phyloP scores from a whole-genome alignment of 345 rosid genomes.

The Eucalyptus globulus region DNA sequence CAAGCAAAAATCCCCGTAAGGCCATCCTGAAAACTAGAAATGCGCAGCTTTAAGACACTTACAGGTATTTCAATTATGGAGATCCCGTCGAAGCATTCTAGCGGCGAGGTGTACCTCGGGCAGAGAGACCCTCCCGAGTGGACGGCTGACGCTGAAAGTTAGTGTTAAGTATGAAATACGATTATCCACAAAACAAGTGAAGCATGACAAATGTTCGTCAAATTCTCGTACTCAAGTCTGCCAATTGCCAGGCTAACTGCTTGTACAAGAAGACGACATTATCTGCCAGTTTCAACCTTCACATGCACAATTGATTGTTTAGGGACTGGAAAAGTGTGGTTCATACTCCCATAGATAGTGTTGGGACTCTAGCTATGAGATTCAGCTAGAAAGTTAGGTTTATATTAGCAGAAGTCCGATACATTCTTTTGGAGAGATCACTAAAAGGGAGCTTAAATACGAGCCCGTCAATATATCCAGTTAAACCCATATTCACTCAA shows the following conservation, averaged over 20 bases:
- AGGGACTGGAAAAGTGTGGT: neutral
- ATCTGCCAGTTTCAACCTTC: neutral
- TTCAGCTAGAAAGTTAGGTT: too few species aligned
- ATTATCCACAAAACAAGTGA: neutral
- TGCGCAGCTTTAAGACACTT: neutral
- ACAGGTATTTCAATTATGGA: neutral
- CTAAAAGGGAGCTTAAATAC: too few species aligned
- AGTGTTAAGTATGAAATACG: neutral
- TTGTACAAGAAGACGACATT: neutral
- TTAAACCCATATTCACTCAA: too few species aligned
- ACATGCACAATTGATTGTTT: neutral
- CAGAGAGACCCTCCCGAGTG: neutral
- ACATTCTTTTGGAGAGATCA: too few species aligned
- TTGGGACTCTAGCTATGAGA: too few species aligned
- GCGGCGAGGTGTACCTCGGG: neutral
- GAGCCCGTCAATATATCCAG: rapidly evolving
- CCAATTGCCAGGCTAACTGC: neutral
- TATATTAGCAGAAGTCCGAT: rapidly evolving
- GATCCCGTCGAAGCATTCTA: neutral
- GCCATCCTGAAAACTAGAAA: neutral
- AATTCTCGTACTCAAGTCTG: neutral
- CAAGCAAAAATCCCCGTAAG: neutral
- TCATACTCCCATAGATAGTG: too few species aligned
- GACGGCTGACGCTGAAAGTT: neutral
- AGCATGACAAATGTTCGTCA: neutral